Percentiles rank a stretch among this genome's conserved stretches.
Evolutionary conservation across 2,329 filamentous ascomycete genomes (phyloP).

Genomic region (Colletotrichum plurivorum): DNA sequence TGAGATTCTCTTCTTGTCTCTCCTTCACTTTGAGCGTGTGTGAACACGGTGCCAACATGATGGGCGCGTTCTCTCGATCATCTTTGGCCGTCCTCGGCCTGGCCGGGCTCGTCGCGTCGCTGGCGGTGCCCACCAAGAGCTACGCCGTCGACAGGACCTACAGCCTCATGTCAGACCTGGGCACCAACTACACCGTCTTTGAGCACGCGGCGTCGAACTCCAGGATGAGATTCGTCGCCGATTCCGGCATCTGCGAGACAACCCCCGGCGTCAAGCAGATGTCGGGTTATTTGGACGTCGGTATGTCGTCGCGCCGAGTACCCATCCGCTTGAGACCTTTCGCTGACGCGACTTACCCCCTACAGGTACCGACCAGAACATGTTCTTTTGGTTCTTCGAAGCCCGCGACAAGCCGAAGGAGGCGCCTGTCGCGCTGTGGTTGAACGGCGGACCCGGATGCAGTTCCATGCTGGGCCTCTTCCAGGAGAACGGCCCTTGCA

Average conservation of each 20-base stretch:
- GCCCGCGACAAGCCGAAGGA: slow-evolving; percentile 48
- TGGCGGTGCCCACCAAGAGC: slow-evolving; percentile 4
- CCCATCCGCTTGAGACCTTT: slow-evolving; percentile 42
- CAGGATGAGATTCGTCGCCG: slow-evolving; percentile 62
- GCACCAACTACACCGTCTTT: slow-evolving; percentile 58
- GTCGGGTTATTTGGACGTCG: slow-evolving; percentile 65
- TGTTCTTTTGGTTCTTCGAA: slow-evolving; percentile 61
- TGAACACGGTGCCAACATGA: slow-evolving; percentile 6
- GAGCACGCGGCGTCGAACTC: slow-evolving; percentile 62
- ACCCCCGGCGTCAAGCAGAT: slow-evolving; percentile 65
- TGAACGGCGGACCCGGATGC: slow-evolving; percentile 58
- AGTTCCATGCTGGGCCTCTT: slow-evolving; percentile 58
- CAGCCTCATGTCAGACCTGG: slow-evolving; percentile 36
- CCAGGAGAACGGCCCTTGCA: slow-evolving; percentile 60
- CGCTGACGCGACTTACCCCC: background rate
- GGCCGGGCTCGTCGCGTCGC: slow-evolving; percentile 5
- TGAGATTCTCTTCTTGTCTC: background rate
- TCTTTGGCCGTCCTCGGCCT: slow-evolving; percentile 20
- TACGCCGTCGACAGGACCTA: slow-evolving; percentile 39
- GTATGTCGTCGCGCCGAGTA: slow-evolving; percentile 41
- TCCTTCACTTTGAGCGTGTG: background rate
- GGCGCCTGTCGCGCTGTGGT: slow-evolving; percentile 53
- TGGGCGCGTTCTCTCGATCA: background rate
- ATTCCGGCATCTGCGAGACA: slow-evolving; percentile 66
- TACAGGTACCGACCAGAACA: slow-evolving; percentile 52